Percentiles rank a stretch among this genome's conserved stretches.
Conservation (phyloP, 1,284 basidiomycete species). For the Ustilago vetiveriae region DNA sequence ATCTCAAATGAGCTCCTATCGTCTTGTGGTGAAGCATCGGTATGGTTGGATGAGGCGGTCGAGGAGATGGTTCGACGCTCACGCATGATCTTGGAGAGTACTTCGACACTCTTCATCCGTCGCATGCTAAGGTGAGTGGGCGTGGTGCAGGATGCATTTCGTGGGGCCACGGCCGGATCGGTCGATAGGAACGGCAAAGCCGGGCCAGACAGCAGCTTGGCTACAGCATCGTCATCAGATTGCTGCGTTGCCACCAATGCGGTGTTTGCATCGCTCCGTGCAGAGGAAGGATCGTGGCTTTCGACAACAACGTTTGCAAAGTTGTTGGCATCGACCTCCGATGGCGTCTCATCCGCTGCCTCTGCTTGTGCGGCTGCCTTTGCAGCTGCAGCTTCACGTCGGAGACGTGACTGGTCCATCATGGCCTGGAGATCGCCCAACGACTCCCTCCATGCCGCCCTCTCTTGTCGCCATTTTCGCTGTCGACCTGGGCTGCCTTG, state of each 20-base stretch:
- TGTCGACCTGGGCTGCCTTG: constrained; percentile 20
- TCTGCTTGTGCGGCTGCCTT: constrained; percentile 3
- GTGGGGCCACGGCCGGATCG: constrained; percentile 40
- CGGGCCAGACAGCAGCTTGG: constrained; percentile 27
- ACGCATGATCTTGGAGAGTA: constrained; percentile 39
- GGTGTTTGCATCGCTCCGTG: background rate
- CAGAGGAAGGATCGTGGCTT: too few relatives aligned
- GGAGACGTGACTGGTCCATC: constrained; percentile 30
- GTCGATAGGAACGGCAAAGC: constrained; percentile 41
- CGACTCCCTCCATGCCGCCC: constrained; percentile 39
- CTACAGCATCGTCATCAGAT: constrained; percentile 13
- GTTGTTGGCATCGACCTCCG: background rate
- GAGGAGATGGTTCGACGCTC: constrained; percentile 21
- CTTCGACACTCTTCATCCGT: constrained; percentile 49
- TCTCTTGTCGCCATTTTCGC: constrained; percentile 38
- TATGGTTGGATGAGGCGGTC: background rate
- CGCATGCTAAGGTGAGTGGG: constrained; percentile 39
- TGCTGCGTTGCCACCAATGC: background rate
- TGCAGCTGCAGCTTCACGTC: constrained; percentile 17
- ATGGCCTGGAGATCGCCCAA: constrained; percentile 39
- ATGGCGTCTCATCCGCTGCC: background rate
- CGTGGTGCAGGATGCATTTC: constrained; percentile 38
- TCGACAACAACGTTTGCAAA: background rate
- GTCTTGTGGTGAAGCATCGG: background rate
- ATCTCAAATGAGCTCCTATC: background rate